A percentile compares a stretch with the other conserved stretches of the same genome.
These are phyloP conservation scores for Avena sativa DNA, from an alignment of 176 grass and related monocot genomes.

Conservation along the genomic window DNA sequence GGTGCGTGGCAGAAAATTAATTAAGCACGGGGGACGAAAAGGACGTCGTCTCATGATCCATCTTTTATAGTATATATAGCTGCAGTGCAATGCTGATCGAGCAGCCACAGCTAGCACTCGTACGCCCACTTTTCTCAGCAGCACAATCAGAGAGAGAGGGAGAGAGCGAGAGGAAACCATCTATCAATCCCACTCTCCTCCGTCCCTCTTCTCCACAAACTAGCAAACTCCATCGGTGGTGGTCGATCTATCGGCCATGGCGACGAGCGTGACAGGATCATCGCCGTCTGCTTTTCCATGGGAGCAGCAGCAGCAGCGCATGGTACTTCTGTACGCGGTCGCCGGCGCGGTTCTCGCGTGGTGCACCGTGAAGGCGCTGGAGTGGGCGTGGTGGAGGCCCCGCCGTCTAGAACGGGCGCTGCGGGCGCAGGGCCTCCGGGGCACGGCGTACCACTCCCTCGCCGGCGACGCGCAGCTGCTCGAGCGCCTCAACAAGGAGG, in stretches of 20 bases:
- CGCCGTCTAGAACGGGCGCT: slow-evolving; percentile 49
- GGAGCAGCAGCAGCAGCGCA: not conserved
- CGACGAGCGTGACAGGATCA: not conserved
- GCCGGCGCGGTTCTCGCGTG: slow-evolving; percentile 33
- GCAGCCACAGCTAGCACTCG: too few species aligned
- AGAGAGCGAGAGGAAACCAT: not conserved
- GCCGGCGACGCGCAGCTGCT: slow-evolving; percentile 55
- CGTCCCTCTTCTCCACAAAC: not conserved
- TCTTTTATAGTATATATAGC: slow-evolving; percentile 37
- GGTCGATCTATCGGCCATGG: not conserved
- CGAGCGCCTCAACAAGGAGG: slow-evolving; percentile 56
- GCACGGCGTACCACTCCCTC: slow-evolving; percentile 55
- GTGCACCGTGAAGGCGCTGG: slow-evolving; percentile 49
- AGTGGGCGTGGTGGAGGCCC: slow-evolving; percentile 72
- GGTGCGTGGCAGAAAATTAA: not conserved
- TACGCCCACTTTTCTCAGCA: too few species aligned
- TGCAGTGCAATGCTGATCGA: not conserved
- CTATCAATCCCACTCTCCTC: not conserved
- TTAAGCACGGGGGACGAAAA: not conserved
- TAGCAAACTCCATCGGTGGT: not conserved
- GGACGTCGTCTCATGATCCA: not conserved
- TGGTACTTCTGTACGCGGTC: not conserved
- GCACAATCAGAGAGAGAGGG: too few species aligned
- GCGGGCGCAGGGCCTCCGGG: slow-evolving; percentile 61
- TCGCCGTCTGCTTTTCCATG: slow-evolving; percentile 1